A percentile compares a stretch with the other conserved stretches of the same genome.
Conservation (phyloP, 176 grass and related monocot genomes). For the Aechmea fasciata region DNA sequence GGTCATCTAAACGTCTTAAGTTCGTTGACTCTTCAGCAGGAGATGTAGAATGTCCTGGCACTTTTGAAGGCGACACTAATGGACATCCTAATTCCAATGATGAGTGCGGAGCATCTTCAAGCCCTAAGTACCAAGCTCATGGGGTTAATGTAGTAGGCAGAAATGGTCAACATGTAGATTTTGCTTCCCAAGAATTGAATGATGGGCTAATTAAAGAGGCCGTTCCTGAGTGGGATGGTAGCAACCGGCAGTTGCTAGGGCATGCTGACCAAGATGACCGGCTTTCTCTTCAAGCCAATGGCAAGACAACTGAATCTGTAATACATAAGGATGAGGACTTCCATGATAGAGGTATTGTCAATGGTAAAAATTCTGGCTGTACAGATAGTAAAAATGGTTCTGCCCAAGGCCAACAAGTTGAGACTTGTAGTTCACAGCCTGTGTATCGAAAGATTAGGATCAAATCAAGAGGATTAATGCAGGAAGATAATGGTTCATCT, state of each 20-base stretch:
- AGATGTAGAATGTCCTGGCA: conserved; percentile 13
- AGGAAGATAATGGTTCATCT: conserved; percentile 24
- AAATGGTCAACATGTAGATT: conserved; percentile 20
- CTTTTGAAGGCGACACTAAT: conserved; percentile 7
- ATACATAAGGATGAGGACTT: conserved; percentile 22
- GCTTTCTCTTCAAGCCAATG: neutral
- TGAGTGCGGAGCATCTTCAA: conserved; percentile 10
- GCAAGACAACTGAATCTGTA: conserved; percentile 16
- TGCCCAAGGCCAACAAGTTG: conserved; percentile 18
- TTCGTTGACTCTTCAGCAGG: conserved; percentile 25
- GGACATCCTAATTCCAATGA: conserved; percentile 2
- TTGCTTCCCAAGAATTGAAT: conserved; percentile 21
- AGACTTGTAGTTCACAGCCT: conserved; percentile 26
- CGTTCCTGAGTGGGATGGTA: conserved; percentile 22
- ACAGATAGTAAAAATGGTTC: conserved; percentile 15
- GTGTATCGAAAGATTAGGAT: conserved; percentile 46
- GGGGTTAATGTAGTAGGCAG: neutral
- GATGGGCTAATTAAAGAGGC: conserved; percentile 15
- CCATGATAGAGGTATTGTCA: conserved; percentile 29
- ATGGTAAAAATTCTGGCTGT: conserved; percentile 13
- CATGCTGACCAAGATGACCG: conserved; percentile 18
- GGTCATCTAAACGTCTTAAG: conserved; percentile 63
- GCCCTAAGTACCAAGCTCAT: conserved; percentile 11
- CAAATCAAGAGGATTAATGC: conserved; percentile 47
- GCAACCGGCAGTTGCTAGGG: conserved; percentile 9